Base-by-base conservation (phyloP, 1,284 basidiomycete species). In the Acaromyces ingoldii region DNA sequence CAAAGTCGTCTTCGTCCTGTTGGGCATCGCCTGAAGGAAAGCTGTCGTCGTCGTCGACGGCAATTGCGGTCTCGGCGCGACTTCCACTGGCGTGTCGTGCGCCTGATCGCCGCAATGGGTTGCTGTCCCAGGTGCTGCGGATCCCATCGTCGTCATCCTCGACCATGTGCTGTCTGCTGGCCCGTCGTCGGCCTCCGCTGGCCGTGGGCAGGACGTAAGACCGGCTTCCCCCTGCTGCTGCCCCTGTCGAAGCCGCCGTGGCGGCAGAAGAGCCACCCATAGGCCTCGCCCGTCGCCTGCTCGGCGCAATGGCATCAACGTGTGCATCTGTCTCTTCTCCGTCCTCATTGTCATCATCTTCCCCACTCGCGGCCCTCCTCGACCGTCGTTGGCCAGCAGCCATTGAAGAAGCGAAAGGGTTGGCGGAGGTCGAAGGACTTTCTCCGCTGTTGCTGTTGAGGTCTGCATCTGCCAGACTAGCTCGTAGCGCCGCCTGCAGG, bases 281-380 rank as follows among this genome's bases (percentile, higher is more conserved):
- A 19, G 25, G 33, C n/a, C 46, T 3, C 10, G 24, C 26, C 11
- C 55, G 55, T 5, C 49, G 29, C 5, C 57, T 41, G 4, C 17
- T 22, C 1, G 67, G 67, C 3, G 67, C 67, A 22, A 70, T 69
- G 2, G 60, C 60, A 38, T 70, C 67, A n/a, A 70, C 57, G 42
- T 70, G 62, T 21, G 52, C 64, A 46, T 70, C 67, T 2, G 63
- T 67, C 51, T 64, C 63, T 19, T 49, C 38, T 49, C 11, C 65
- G 57, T 7, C 55, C 50, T 21, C 60, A 55, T 24, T 57, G 58
- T 17, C 55, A 55, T 21, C 43, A 5, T 31, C 51, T 60, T 10
- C 58, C 53, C 24, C 48, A 55, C 22, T 60, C 46, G 2, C 44
- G 51, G 13, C 13, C 10, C 2, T 29, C n/a, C 6, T 21, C n/a